A percentile compares a stretch with the other conserved stretches of the same genome.
These are phyloP conservation scores for Pythium folliculosum DNA, from an alignment of 352 stramenopile species.

Conservation along the genomic window DNA sequence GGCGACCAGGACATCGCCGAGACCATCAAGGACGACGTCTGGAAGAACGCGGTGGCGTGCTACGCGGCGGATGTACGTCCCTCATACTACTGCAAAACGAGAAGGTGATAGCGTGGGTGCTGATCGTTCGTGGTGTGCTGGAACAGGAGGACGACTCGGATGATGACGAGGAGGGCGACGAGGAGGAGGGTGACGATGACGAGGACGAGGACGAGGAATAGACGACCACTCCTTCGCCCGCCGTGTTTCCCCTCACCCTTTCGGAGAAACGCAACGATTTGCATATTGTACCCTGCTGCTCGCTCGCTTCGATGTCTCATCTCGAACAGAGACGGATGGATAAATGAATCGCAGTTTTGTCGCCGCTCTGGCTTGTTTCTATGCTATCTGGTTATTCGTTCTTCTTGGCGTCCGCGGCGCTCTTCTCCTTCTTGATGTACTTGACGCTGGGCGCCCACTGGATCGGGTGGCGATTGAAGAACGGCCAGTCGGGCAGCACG, in stretches of 20 bases:
- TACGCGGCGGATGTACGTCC: slow-evolving; percentile 38
- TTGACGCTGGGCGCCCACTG: slow-evolving; percentile 79
- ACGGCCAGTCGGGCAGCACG: slow-evolving; percentile 78
- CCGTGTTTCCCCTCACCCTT: background rate
- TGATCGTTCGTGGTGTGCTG: no score
- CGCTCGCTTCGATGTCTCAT: background rate
- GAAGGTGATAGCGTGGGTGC: no score
- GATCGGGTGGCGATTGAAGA: slow-evolving; percentile 85
- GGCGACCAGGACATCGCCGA: slow-evolving; percentile 63
- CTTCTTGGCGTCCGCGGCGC: slow-evolving; percentile 26
- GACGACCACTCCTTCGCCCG: background rate
- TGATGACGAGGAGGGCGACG: slow-evolving; percentile 39
- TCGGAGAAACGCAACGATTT: background rate
- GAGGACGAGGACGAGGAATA: slow-evolving; percentile 41
- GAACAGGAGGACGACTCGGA: slow-evolving; percentile 36
- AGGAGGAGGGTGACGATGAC: slow-evolving; percentile 39
- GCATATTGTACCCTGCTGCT: slow-evolving; percentile 1
- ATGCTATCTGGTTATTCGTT: slow-evolving; percentile 24
- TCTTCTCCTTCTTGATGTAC: slow-evolving; percentile 70
- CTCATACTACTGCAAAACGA: background rate
- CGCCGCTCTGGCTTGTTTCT: slow-evolving; percentile 1
- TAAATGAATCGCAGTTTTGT: slow-evolving; percentile 26
- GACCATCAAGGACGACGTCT: slow-evolving; percentile 82
- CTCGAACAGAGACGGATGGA: background rate
- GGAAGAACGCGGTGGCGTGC: slow-evolving; percentile 69